Evolutionary conservation across 2,329 filamentous ascomycete species (phyloP).

Genomic region (Biscogniauxia mediterranea): DNA sequence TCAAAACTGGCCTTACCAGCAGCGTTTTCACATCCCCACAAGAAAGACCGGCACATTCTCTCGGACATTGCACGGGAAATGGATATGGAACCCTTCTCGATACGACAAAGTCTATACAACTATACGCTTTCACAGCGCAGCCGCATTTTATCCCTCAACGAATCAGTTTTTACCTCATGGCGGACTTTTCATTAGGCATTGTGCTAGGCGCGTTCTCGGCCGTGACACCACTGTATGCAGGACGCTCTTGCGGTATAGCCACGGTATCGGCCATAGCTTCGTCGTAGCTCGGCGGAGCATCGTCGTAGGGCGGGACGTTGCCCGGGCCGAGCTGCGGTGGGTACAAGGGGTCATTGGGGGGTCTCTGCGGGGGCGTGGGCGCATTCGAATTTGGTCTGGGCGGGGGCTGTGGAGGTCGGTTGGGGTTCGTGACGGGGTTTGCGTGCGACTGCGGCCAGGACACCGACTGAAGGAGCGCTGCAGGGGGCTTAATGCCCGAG

Average conservation of each 20-base stretch:
- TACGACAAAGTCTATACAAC: no score
- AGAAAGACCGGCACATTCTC: no score
- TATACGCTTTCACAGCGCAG: no score
- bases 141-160: no score
- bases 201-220: conserved; percentile 58
- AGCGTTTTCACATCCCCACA: no score
- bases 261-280: conserved; percentile 82
- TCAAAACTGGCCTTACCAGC: no score
- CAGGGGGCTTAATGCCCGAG: conserved; percentile 82
- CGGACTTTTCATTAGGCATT: conserved; percentile 32
- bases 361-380: conserved; percentile 15
- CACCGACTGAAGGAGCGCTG: conserved; percentile 62
- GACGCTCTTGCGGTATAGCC: conserved; percentile 60
- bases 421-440: conserved; percentile 3
- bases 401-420: conserved; percentile 37
- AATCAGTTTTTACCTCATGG: no score
- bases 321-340: conserved; percentile 54
- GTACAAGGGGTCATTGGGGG: conserved; percentile 50
- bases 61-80: no score
- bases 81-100: no score
- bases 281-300: conserved; percentile 93
- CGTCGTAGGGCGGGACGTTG: conserved; percentile 53
- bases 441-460: conserved; percentile 25
- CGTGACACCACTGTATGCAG: conserved; percentile 65
- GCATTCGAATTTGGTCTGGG: conserved; percentile 29